Evolutionary conservation across 805 yeast genomes (phyloP), one percentile per base, ranked within the genome.

Genomic region (Wickerhamiella sergipiensis): DNA sequence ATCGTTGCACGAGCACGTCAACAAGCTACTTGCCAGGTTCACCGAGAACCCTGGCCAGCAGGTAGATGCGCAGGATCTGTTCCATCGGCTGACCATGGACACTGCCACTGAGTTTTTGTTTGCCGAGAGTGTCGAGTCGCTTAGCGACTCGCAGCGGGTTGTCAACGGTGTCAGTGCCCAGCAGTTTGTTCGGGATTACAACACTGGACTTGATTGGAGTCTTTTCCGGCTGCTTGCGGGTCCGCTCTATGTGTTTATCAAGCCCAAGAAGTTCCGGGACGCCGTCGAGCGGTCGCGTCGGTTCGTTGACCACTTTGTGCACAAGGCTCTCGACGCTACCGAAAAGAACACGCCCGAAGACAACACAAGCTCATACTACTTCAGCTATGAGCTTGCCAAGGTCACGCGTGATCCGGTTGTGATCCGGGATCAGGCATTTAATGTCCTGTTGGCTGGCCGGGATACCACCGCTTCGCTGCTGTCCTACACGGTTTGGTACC

Each of bases 381-480:
- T 74, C 59, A 67, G 73, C 56, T 64, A 69, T 50, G 77, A 72
- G 58, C 67, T 74, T 54, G 74, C 67, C 42, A 68, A 69, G 55
- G 70, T 68, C 49, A 71, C 74, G 18, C 63, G 73, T 48, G 71
- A 74, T 56, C 74, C 74, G 2, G 59, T 53, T 33, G 67, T 69
- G 21, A 64, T 74, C 51, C 65, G 76, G 44, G 76, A 74, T 56
- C 77, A 74, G 61, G 59, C 68, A 51, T 64, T 74, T 58, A 74
- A 71, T 56, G 70, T 74, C 50, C 64, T 74, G 52, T 55, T 72
- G 42, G 78, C 78, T 15, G 77, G 76, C 19, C 66, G 78, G 55
- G 77, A 74, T 56, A 74, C 78, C 24, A 74, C 78, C 10, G 77
- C 77, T 1, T 71, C 75, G 7, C 62, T 72, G 43, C 65, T 74